Conservation (phyloP, 192 early-diverging fungal genomes). For the Backusella psychrophila region DNA sequence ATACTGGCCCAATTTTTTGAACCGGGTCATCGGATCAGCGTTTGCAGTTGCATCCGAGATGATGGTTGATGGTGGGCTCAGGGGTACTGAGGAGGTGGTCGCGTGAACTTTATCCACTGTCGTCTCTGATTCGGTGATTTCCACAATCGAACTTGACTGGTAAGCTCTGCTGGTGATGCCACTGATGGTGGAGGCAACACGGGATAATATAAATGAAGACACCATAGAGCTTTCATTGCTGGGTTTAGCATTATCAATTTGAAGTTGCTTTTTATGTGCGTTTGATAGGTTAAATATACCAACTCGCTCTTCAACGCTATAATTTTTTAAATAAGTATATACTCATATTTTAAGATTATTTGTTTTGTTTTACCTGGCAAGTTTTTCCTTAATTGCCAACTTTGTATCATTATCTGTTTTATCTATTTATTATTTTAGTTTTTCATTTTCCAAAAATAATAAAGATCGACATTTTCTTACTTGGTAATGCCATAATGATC, state of each 20-base stretch:
- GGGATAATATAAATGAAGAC: constrained; percentile 49
- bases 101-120: neutral
- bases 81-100: neutral
- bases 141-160: neutral
- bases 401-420: constrained; percentile 21
- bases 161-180: neutral
- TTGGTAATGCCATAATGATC: constrained; percentile 38
- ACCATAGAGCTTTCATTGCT: constrained; percentile 30
- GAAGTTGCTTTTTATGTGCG: constrained; percentile 8
- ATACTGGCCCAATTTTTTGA: constrained; percentile 25
- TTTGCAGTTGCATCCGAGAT: neutral
- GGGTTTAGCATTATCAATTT: neutral
- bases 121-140: neutral
- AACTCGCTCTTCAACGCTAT: constrained; percentile 28
- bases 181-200: constrained; percentile 9
- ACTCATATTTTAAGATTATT: neutral
- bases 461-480: constrained; percentile 17
- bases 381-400: constrained; percentile 23
- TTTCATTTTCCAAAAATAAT: neutral
- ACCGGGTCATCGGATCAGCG: constrained; percentile 22
- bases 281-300: constrained; percentile 17
- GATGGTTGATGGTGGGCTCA: neutral
- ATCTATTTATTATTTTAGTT: neutral
- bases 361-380: constrained; percentile 16
- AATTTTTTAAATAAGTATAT: neutral